Percentiles rank a stretch among this genome's conserved stretches.
These are phyloP conservation scores for Solanum dulcamara DNA, from an alignment of 257 asterid species.

Conservation along the genomic window DNA sequence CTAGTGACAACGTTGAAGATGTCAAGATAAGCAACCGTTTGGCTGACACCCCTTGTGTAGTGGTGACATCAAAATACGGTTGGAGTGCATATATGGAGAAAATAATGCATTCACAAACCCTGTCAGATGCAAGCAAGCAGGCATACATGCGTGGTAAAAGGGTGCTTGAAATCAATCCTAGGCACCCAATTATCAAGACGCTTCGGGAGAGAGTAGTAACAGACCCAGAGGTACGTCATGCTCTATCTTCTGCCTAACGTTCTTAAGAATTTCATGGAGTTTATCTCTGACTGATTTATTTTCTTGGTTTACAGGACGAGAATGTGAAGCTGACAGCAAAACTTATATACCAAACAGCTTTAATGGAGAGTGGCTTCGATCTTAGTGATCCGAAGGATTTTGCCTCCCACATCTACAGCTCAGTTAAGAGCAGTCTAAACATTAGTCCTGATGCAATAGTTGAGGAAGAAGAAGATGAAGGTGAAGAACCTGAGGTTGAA, in stretches of 20 bases:
- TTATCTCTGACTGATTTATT: background rate
- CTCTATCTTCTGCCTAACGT: background rate
- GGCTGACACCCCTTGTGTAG: constrained; percentile 79
- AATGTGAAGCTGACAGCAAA: constrained; percentile 60
- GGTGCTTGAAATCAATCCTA: constrained; percentile 79
- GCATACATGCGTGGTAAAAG: constrained; percentile 95
- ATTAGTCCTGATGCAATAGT: constrained; percentile 61
- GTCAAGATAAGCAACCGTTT: constrained; percentile 88
- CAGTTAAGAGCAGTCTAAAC: constrained; percentile 57
- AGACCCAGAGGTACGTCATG: constrained; percentile 51
- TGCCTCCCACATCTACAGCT: constrained; percentile 56
- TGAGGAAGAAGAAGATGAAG: constrained; percentile 84
- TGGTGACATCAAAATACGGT: constrained; percentile 78
- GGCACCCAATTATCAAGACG: constrained; percentile 88
- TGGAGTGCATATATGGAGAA: constrained; percentile 95
- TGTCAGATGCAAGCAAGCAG: constrained; percentile 72
- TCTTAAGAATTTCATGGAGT: background rate
- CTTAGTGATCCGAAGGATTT: constrained; percentile 81
- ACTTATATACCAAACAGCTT: constrained; percentile 83
- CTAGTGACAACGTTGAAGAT: constrained; percentile 71
- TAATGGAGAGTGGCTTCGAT: constrained; percentile 79
- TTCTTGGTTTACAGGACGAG: constrained; percentile 30
- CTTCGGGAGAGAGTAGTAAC: constrained; percentile 61
- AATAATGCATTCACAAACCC: constrained; percentile 87
- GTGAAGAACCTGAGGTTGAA: constrained; percentile 43